Evolutionary conservation across 306 rosid species (phyloP).

Genomic region (Carpinus fangiana): DNA sequence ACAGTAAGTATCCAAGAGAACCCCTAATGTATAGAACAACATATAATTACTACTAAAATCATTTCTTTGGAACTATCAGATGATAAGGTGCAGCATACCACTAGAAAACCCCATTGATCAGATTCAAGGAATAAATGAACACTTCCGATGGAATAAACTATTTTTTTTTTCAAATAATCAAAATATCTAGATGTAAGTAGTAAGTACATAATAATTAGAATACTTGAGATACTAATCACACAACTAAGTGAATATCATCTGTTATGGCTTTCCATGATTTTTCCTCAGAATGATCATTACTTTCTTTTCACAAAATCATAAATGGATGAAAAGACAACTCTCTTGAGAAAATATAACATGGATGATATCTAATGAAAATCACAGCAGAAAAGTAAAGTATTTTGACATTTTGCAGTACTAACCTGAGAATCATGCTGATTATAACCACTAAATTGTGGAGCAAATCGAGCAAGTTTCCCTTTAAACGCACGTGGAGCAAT

Average conservation of each 20-base stretch:
- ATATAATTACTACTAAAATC: neutral
- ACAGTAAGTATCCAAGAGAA: too few species aligned
- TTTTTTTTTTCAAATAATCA: neutral
- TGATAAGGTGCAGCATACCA: neutral
- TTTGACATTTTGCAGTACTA: slow-evolving; percentile 34
- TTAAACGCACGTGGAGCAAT: slow-evolving; percentile 91
- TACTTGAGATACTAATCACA: neutral
- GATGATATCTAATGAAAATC: slow-evolving; percentile 13
- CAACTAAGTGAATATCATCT: neutral
- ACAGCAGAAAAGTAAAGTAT: slow-evolving; percentile 17
- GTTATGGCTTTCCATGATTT: neutral
- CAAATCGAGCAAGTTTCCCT: slow-evolving; percentile 94
- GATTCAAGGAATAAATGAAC: neutral
- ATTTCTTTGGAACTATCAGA: neutral
- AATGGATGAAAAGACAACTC: slow-evolving; percentile 8
- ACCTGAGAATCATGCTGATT: slow-evolving; percentile 99
- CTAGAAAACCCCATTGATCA: neutral
- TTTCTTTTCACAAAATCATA: neutral
- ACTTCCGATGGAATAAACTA: neutral
- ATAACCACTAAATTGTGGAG: slow-evolving; percentile 99
- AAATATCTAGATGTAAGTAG: neutral
- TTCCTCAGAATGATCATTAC: neutral
- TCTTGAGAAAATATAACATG: neutral
- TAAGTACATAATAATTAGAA: too few species aligned
- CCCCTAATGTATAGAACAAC: neutral